A percentile compares a stretch with the other conserved stretches of the same genome.
These are phyloP conservation scores for Coleophoma crateriformis DNA, from an alignment of 2,329 filamentous ascomycete species.

Conservation along the genomic window DNA sequence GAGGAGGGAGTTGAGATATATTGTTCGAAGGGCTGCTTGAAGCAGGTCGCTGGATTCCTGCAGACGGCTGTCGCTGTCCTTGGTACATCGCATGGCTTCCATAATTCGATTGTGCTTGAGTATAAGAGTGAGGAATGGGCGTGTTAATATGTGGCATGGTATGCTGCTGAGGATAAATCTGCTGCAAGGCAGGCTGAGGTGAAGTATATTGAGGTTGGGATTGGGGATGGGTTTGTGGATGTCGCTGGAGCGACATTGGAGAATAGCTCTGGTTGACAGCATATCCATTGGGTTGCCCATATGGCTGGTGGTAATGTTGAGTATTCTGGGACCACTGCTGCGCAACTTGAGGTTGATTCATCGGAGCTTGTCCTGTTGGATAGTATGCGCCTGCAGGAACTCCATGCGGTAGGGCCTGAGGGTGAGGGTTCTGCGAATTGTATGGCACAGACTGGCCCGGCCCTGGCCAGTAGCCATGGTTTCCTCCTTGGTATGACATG, in stretches of 20 bases:
- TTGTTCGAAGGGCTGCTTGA: too few species aligned
- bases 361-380: neutral
- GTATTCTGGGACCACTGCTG: slow-evolving; percentile 2
- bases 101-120: neutral
- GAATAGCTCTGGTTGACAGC: neutral
- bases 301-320: slow-evolving; percentile 1
- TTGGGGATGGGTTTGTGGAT: slow-evolving; percentile 6
- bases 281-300: slow-evolving; percentile 1
- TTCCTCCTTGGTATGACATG: slow-evolving; percentile 22
- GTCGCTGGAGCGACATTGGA: slow-evolving; percentile 7
- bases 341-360: neutral
- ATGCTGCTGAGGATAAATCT: neutral
- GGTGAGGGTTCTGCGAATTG: slow-evolving; percentile 6
- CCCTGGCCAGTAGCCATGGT: slow-evolving; percentile 17
- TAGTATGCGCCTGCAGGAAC: neutral
- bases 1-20: too few species aligned
- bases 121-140: neutral
- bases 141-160: too few species aligned
- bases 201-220: slow-evolving; percentile 1
- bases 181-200: neutral
- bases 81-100: too few species aligned
- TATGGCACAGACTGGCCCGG: slow-evolving; percentile 10
- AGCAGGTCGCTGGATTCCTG: too few species aligned
- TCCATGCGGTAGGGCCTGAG: slow-evolving; percentile 6
- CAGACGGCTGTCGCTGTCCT: too few species aligned